Evolutionary conservation across 176 grass and related monocot genomes (phyloP), one percentile per base, ranked within the genome.

Genomic region (Pharus latifolius): DNA sequence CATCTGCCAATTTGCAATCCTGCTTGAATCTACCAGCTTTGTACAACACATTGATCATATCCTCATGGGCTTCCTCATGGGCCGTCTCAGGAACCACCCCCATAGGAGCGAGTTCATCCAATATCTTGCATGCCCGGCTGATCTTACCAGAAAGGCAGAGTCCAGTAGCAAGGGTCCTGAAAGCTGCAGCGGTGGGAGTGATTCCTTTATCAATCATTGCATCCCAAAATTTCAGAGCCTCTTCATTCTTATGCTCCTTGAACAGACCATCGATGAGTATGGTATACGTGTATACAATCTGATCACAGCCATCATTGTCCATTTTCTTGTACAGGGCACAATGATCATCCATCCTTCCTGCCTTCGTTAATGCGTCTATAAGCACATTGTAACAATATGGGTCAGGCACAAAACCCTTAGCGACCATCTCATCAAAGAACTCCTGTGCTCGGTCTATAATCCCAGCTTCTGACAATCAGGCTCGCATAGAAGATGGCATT

Each of bases 131-230:
- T 14, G 95, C 95, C 37, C 83, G 73, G n/a, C 77, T 86, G 49
- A 91, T 93, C 73, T 98, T 98, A 10, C 95, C 95, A 29, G 87
- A 93, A 56, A 94, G 84, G 60, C 87, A 99, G 7, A 88, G 84
- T 1, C 95, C 90, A 32, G 24, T 91, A 5, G 95, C 83, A 26
- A 98, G 84, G 74, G 66, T 79, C 17, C 95, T 79, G 64, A 93
- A 94, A 27, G 90, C 66, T 17, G 95, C 82, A 68, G 76, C 44
- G 55, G 90, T 94, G 49, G 95, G 95, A 14, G 87, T 69, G 66
- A 91, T 88, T 41, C 95, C 95, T 38, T 91, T 99, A 31, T 94
- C 87, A 15, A 99, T 87, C 95, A 94, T 99, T 2, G 52, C 22
- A n/a, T 91, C 74, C 90, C 95, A 94, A 10, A 94, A 23, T 65